Conservation (phyloP, 306 rosid species). For the Vigna angularis region DNA sequence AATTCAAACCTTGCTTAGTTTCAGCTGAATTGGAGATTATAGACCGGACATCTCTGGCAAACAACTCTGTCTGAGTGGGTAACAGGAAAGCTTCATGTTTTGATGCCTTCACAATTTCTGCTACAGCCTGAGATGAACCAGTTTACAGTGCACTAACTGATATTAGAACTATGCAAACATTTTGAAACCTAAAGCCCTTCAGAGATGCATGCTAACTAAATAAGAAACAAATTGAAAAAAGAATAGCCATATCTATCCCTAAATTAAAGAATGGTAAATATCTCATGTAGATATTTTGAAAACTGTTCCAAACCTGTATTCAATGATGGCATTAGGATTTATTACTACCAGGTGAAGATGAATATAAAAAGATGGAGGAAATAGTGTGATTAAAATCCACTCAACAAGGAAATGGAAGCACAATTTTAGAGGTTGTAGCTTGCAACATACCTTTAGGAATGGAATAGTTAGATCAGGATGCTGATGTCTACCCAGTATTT, state of each 20-base stretch:
- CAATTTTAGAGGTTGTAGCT: slow-evolving; percentile 24
- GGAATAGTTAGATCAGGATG: slow-evolving; percentile 88
- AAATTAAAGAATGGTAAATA: slow-evolving; percentile 10
- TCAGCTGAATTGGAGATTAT: slow-evolving; percentile 54
- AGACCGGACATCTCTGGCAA: slow-evolving; percentile 62
- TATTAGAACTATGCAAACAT: slow-evolving; percentile 8
- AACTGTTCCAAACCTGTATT: slow-evolving; percentile 10
- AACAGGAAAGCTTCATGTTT: slow-evolving; percentile 78
- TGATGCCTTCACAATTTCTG: slow-evolving; percentile 80
- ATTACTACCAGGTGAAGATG: not conserved
- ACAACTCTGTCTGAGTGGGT: slow-evolving; percentile 71
- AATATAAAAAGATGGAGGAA: not conserved
- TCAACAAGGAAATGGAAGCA: slow-evolving; percentile 14
- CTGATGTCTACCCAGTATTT: slow-evolving; percentile 92
- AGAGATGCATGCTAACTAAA: not conserved
- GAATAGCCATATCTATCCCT: slow-evolving; percentile 1
- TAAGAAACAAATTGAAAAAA: slow-evolving; percentile 9
- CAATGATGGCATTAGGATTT: not conserved
- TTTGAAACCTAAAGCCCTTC: slow-evolving; percentile 14
- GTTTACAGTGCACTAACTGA: slow-evolving; percentile 17
- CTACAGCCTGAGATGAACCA: slow-evolving; percentile 70
- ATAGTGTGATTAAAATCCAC: slow-evolving; percentile 17
- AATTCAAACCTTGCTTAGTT: slow-evolving; percentile 48
- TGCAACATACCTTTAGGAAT: slow-evolving; percentile 72
- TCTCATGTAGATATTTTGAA: slow-evolving; percentile 13